Evolutionary conservation across 1,139 yeast species (phyloP).

Genomic region (Protomyces arabidopsidicola): DNA sequence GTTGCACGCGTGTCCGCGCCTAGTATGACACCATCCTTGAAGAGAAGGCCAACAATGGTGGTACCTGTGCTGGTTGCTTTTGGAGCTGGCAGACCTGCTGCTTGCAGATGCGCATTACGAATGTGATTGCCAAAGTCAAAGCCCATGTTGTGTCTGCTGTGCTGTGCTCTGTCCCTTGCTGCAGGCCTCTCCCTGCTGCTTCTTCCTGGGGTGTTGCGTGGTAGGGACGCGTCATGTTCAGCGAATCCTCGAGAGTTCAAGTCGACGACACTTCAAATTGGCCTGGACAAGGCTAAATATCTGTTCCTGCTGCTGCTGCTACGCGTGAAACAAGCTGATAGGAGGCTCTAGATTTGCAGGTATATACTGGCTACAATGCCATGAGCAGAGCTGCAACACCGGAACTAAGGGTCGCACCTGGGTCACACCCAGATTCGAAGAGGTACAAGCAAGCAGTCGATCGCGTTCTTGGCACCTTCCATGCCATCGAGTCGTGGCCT

Average conservation of each 20-base stretch:
- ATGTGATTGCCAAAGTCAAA: constrained; percentile 29
- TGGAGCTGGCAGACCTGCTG: constrained; percentile 64
- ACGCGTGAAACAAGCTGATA: too few species aligned
- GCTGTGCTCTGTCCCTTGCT: not conserved
- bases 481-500: constrained; percentile 95
- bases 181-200: too few species aligned
- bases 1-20: constrained; percentile 99
- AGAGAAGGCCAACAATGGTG: constrained; percentile 93
- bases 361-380: not conserved
- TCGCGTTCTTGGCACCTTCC: constrained; percentile 72
- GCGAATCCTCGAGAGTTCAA: too few species aligned
- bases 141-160: constrained; percentile 5
- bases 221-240: too few species aligned
- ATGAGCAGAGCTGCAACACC: constrained; percentile 5
- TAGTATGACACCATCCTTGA: constrained; percentile 68
- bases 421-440: constrained; percentile 16
- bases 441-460: constrained; percentile 64
- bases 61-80: constrained; percentile 96
- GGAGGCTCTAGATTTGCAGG: too few species aligned
- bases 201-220: too few species aligned
- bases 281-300: too few species aligned
- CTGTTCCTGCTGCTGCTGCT: too few species aligned
- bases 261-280: too few species aligned
- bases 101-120: constrained; percentile 15
- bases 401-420: not conserved